phyloP scores from a whole-genome alignment of 225 moss, liverwort and hornwort species.

The Lunularia cruciata region DNA sequence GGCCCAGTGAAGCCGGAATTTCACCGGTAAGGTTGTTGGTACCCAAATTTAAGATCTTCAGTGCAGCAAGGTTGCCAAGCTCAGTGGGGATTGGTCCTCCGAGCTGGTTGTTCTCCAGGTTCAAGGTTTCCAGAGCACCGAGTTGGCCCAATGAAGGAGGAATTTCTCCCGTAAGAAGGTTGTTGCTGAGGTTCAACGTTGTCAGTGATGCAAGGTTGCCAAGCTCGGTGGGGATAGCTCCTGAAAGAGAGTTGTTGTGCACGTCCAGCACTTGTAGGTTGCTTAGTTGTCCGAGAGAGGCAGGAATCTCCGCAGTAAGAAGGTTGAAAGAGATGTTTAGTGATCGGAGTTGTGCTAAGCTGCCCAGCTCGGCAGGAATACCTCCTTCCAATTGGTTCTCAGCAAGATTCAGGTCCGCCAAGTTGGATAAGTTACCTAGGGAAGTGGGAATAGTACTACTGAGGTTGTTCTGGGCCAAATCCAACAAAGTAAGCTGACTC shows the following conservation, averaged over 20 bases:
- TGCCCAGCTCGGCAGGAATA: slow-evolving; percentile 6
- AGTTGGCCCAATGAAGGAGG: neutral
- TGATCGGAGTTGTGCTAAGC: neutral
- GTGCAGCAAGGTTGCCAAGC: neutral
- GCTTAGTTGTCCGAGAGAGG: neutral
- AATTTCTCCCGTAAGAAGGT: neutral
- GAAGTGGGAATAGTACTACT: slow-evolving; percentile 1
- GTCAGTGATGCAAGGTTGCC: neutral
- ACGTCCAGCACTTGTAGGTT: slow-evolving; percentile 13
- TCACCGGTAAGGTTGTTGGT: slow-evolving; percentile 11
- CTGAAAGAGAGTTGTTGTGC: slow-evolving; percentile 5
- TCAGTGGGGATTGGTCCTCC: slow-evolving; percentile 18
- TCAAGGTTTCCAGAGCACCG: neutral
- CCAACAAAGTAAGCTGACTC: neutral
- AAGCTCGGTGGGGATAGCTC: slow-evolving; percentile 13
- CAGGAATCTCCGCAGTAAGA: slow-evolving; percentile 15
- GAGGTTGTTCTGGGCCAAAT: neutral
- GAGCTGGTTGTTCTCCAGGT: slow-evolving; percentile 17
- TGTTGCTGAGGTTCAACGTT: slow-evolving; percentile 13
- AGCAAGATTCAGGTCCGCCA: too few relatives aligned
- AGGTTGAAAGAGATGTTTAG: slow-evolving; percentile 17
- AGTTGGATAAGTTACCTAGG: neutral
- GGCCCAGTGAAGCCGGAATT: slow-evolving; percentile 6
- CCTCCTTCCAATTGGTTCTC: slow-evolving; percentile 4
- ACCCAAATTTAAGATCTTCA: slow-evolving; percentile 3